A percentile compares a stretch with the other conserved stretches of the same genome.
phyloP scores from a whole-genome alignment of 768 basidiomycete species.

The Macrolepiota albuminosa region DNA sequence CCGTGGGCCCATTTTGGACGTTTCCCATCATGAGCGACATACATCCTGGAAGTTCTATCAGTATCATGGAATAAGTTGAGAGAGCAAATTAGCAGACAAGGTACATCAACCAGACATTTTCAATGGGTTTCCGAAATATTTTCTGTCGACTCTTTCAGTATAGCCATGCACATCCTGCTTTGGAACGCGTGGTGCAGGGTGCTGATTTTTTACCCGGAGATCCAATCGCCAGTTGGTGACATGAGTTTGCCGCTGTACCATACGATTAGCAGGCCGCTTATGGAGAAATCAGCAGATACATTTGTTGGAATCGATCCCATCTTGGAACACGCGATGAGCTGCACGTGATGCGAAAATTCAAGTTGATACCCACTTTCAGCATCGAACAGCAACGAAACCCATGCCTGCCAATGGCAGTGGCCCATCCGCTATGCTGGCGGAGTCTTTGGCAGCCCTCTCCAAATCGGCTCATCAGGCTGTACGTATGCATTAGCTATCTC shows the following conservation, averaged over 20 bases:
- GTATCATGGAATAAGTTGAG: neutral
- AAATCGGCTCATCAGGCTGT: slow-evolving; percentile 21
- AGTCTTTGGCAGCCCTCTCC: slow-evolving; percentile 21
- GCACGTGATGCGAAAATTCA: slow-evolving; percentile 10
- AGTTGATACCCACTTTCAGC: neutral
- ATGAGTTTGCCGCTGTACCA: neutral
- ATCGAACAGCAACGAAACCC: neutral
- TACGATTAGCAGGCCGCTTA: neutral
- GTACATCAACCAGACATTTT: neutral
- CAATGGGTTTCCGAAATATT: neutral
- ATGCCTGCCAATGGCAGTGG: slow-evolving; percentile 11
- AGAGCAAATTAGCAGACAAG: neutral
- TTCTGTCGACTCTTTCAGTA: neutral
- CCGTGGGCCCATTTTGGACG: neutral
- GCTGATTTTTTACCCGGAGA: neutral
- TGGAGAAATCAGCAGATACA: neutral
- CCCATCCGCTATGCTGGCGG: slow-evolving; percentile 17
- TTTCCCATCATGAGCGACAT: neutral
- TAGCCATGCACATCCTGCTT: neutral
- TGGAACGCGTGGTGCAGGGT: neutral
- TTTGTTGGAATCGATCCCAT: neutral
- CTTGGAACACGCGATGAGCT: slow-evolving; percentile 3
- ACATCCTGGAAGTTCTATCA: neutral
- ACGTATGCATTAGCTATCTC: neutral
- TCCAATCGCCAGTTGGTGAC: neutral